These are phyloP conservation scores for Cunninghamia lanceolata DNA, from an alignment of 75 land plant genomes.

Conservation along the genomic window DNA sequence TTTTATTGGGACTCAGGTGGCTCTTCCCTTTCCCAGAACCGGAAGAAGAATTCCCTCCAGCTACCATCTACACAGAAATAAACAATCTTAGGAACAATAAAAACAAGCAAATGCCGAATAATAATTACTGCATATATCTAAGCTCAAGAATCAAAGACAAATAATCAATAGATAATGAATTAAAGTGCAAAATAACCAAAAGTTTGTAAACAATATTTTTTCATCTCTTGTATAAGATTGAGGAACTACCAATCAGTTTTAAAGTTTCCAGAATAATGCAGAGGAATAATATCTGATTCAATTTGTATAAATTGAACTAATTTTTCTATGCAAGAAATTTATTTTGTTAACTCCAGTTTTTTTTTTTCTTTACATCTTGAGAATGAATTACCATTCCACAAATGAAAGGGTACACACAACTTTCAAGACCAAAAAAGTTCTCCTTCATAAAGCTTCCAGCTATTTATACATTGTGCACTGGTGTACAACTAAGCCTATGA, in stretches of 20 bases:
- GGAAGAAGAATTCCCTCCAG: conserved; percentile 8
- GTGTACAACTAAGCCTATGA: background rate
- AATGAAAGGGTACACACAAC: background rate
- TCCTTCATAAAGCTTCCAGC: background rate
- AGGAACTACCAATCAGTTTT: background rate
- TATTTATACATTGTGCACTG: background rate
- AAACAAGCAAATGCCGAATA: background rate
- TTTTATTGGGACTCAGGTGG: conserved; percentile 21
- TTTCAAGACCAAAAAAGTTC: background rate
- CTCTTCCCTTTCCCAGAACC: conserved; percentile 54
- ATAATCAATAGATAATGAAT: background rate
- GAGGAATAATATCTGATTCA: background rate
- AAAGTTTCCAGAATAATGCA: background rate
- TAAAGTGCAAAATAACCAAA: too few relatives aligned
- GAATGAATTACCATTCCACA: background rate
- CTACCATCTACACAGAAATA: background rate
- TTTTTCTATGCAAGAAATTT: background rate
- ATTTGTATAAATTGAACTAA: background rate
- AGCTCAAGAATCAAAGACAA: background rate
- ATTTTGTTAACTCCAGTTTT: too few relatives aligned
- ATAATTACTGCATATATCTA: background rate
- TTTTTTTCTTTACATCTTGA: background rate
- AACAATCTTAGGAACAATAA: background rate
- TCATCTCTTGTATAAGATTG: too few relatives aligned
- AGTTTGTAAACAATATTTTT: background rate